Evolutionary conservation across 2,329 filamentous ascomycete genomes (phyloP).

Genomic region (Neonectria faginata): DNA sequence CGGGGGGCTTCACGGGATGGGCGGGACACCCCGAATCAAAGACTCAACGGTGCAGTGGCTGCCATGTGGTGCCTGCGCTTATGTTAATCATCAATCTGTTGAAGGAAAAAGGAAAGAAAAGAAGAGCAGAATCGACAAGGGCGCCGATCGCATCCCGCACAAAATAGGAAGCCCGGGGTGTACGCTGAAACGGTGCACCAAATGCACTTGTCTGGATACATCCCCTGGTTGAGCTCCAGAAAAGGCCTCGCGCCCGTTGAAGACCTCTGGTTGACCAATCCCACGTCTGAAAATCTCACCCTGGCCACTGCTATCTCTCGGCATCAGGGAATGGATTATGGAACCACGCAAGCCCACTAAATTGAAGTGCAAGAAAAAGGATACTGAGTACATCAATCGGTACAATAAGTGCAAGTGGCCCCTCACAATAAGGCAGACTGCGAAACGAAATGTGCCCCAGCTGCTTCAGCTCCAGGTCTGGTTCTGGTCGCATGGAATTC

Average conservation of each 20-base stretch:
- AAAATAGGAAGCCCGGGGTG: constrained; percentile 5
- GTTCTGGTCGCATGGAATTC: not conserved
- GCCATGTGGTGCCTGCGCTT: constrained; percentile 14
- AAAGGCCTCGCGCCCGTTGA: constrained; percentile 28
- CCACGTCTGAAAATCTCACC: constrained; percentile 28
- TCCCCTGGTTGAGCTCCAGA: constrained; percentile 27
- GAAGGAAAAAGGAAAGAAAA: constrained; percentile 14
- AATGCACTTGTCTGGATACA: not conserved
- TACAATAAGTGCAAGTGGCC: constrained; percentile 22
- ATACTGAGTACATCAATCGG: not conserved
- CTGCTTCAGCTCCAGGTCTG: not conserved
- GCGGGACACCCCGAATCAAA: constrained; percentile 10
- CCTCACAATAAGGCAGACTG: constrained; percentile 14
- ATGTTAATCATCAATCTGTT: constrained; percentile 8
- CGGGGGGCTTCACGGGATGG: constrained; percentile 13
- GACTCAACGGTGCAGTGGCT: constrained; percentile 15
- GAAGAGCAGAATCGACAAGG: constrained; percentile 7
- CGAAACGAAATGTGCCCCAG: not conserved
- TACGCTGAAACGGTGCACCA: constrained; percentile 17
- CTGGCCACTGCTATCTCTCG: constrained; percentile 34
- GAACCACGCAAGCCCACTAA: constrained; percentile 28
- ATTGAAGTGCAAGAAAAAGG: not conserved
- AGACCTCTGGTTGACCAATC: constrained; percentile 28
- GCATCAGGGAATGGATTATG: constrained; percentile 30
- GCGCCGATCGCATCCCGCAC: constrained; percentile 16